Conservation (phyloP, 257 asterid species). For the Nicotiana attenuata region DNA sequence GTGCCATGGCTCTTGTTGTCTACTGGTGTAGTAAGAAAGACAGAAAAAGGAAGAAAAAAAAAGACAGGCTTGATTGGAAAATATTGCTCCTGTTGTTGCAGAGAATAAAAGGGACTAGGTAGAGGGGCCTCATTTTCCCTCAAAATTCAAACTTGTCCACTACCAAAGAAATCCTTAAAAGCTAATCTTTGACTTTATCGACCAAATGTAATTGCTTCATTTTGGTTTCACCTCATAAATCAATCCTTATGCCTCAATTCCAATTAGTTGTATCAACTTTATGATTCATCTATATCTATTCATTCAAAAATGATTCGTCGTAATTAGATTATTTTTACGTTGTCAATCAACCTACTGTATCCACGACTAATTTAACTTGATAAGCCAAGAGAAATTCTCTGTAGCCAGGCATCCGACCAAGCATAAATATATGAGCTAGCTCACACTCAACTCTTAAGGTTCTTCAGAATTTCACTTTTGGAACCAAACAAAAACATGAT, state of each 20-base stretch:
- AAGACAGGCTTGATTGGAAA: not conserved
- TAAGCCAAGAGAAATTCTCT: not conserved
- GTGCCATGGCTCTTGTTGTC: constrained; percentile 2
- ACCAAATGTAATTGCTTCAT: not conserved
- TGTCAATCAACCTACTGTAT: not conserved
- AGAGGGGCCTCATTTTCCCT: constrained; percentile 9
- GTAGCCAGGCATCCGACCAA: not conserved
- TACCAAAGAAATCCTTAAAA: constrained; percentile 7
- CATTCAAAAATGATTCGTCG: not conserved
- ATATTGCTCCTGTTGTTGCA: not conserved
- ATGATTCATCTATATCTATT: constrained; percentile 5
- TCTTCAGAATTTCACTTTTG: not conserved
- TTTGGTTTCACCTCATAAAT: not conserved
- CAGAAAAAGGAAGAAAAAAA: not conserved
- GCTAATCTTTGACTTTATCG: not conserved
- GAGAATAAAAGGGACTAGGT: not conserved
- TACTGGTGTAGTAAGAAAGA: not conserved
- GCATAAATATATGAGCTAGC: constrained; percentile 13
- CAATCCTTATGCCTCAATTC: not conserved
- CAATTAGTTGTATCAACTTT: not conserved
- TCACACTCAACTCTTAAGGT: constrained; percentile 2
- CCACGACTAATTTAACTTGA: not conserved
- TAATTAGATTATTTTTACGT: not conserved
- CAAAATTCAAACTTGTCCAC: constrained; percentile 14
- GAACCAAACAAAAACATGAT: not conserved